These are phyloP conservation scores for Phytopythium sindhum DNA, from an alignment of 352 stramenopile species.

Conservation along the genomic window DNA sequence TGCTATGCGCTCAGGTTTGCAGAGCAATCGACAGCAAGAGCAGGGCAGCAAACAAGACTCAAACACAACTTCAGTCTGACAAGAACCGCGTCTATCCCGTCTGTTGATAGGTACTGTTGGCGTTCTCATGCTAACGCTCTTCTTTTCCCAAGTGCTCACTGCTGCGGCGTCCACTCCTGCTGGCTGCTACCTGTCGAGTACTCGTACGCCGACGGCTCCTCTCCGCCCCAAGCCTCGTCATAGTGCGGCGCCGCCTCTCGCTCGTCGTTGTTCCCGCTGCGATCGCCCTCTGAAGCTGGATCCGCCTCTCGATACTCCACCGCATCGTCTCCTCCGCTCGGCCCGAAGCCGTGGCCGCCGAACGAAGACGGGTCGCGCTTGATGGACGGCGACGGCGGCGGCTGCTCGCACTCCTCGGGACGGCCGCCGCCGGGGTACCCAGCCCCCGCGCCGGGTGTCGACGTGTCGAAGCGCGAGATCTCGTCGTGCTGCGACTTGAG, in stretches of 20 bases:
- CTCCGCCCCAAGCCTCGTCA: not conserved
- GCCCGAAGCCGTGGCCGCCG: not conserved
- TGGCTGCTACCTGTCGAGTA: not conserved
- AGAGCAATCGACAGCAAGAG: not conserved
- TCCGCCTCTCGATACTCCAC: not conserved
- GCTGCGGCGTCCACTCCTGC: not conserved
- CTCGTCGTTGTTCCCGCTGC: not conserved
- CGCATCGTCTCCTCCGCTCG: not conserved
- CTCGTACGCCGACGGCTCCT: not conserved
- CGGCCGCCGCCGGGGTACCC: constrained; percentile 11
- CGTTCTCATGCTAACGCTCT: not conserved
- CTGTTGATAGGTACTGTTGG: not conserved
- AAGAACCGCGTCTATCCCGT: not conserved
- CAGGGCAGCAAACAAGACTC: not conserved
- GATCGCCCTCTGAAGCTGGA: not conserved
- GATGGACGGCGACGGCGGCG: constrained; percentile 68
- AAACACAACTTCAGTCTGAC: not conserved
- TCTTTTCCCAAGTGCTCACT: not conserved
- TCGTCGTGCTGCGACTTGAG: constrained; percentile 82
- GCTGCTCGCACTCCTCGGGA: constrained; percentile 71
- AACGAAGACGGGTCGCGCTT: constrained; percentile 62
- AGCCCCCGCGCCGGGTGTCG: constrained; percentile 29
- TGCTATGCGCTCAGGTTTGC: not conserved
- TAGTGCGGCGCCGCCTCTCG: not conserved
- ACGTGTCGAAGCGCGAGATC: constrained; percentile 81